Conservation (phyloP, 257 asterid species). For the Coffea eugenioides region DNA sequence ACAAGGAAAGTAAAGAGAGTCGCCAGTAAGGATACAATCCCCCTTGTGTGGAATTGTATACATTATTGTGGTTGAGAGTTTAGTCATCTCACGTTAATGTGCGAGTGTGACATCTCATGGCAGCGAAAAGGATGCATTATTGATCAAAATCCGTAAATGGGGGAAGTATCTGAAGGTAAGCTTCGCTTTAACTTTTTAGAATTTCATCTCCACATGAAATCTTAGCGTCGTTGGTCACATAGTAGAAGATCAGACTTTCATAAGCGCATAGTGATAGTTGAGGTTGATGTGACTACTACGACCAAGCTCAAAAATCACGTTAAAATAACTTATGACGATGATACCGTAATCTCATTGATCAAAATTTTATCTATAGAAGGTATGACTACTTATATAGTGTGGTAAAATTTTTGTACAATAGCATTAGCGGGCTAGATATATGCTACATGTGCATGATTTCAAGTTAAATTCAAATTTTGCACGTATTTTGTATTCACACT, state of each 20-base stretch:
- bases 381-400: no score
- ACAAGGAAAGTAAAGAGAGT: conserved; percentile 6
- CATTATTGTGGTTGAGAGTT: background rate
- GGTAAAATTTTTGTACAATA: no score
- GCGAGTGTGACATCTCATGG: conserved; percentile 10
- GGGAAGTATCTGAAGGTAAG: background rate
- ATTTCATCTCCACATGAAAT: conserved; percentile 25
- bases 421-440: no score
- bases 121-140: background rate
- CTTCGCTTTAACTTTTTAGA: background rate
- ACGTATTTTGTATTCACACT: no score
- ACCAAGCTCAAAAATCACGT: no score
- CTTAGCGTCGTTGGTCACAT: conserved; percentile 22
- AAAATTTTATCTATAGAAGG: no score
- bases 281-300: conserved; percentile 1
- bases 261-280: background rate
- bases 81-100: conserved; percentile 10
- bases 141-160: conserved; percentile 2
- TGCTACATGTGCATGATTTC: no score
- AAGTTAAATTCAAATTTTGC: no score
- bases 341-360: background rate
- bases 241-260: conserved; percentile 15
- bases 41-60: background rate
- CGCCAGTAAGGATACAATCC: background rate
- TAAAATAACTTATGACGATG: background rate